phyloP scores from a whole-genome alignment of 495 filamentous ascomycete genomes.

The Xylaria acuta region DNA sequence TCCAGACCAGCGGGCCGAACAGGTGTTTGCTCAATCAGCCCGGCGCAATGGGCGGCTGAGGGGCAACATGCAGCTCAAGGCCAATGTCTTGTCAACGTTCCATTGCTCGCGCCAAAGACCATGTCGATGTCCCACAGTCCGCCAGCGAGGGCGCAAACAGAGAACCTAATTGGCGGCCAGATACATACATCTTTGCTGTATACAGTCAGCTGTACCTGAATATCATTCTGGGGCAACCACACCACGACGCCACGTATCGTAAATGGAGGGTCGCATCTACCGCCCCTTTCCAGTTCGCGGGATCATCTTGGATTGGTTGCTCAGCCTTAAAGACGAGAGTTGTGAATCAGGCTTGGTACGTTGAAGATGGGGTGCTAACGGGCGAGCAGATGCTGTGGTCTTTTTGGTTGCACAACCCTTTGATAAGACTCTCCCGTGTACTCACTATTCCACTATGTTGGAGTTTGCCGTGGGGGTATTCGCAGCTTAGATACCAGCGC shows the following conservation, averaged over 20 bases:
- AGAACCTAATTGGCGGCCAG: constrained; percentile 8
- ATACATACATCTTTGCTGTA: constrained; percentile 6
- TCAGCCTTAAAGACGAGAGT: constrained; percentile 18
- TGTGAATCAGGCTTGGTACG: constrained; percentile 1
- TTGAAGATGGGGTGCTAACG: constrained; percentile 1
- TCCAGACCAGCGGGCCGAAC: constrained; percentile 10
- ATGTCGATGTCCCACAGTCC: neutral
- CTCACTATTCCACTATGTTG: neutral
- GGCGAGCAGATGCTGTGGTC: constrained; percentile 10
- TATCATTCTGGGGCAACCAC: constrained; percentile 20
- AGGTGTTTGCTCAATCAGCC: constrained; percentile 2
- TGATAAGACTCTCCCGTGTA: neutral
- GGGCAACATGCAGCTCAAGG: neutral
- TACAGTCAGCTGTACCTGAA: constrained; percentile 19
- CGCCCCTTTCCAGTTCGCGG: neutral
- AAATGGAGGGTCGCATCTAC: constrained; percentile 25
- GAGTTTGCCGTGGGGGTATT: constrained; percentile 17
- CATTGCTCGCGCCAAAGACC: constrained; percentile 6
- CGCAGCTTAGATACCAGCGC: neutral
- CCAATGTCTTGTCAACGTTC: neutral
- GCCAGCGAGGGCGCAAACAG: neutral
- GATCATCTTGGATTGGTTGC: constrained; percentile 14
- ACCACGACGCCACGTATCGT: constrained; percentile 24
- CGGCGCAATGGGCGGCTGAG: neutral
- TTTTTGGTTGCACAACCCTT: constrained; percentile 11